A percentile compares a stretch with the other conserved stretches of the same genome.
Evolutionary conservation across 345 rosid genomes (phyloP).

Genomic region (Dimocarpus longan): DNA sequence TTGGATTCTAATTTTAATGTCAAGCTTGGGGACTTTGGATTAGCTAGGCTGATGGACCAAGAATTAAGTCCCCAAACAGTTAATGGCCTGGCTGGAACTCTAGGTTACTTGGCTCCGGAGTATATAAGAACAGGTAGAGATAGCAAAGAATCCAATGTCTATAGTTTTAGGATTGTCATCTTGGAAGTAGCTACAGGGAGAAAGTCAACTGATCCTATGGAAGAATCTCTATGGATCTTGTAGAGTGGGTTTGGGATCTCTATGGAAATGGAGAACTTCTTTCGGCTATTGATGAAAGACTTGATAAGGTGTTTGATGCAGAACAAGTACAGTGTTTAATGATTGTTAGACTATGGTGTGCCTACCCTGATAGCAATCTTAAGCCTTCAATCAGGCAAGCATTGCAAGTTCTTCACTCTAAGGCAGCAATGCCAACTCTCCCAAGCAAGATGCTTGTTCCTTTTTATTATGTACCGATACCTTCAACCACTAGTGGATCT

Average conservation of each 20-base stretch:
- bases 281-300: not conserved
- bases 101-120: slow-evolving; percentile 19
- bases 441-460: slow-evolving; percentile 29
- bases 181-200: slow-evolving; percentile 29
- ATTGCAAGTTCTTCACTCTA: slow-evolving; percentile 26
- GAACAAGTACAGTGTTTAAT: not conserved
- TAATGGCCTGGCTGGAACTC: slow-evolving; percentile 11
- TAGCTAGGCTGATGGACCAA: slow-evolving; percentile 25
- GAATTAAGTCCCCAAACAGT: slow-evolving; percentile 15
- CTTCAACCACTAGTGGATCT: not conserved
- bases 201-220: slow-evolving; percentile 4
- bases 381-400: slow-evolving; percentile 23
- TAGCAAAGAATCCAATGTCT: slow-evolving; percentile 22
- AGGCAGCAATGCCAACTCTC: slow-evolving; percentile 16
- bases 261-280: slow-evolving; percentile 14
- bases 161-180: slow-evolving; percentile 27
- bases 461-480: not conserved
- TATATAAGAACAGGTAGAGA: slow-evolving; percentile 2
- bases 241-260: slow-evolving; percentile 30
- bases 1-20: slow-evolving; percentile 9
- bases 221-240: not conserved
- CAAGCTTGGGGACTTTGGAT: slow-evolving; percentile 25
- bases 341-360: slow-evolving; percentile 12
- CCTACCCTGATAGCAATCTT: not conserved
- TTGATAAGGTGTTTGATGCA: not conserved